Conservation (phyloP, 495 filamentous ascomycete genomes). For the Diplogelasinospora grovesii region DNA sequence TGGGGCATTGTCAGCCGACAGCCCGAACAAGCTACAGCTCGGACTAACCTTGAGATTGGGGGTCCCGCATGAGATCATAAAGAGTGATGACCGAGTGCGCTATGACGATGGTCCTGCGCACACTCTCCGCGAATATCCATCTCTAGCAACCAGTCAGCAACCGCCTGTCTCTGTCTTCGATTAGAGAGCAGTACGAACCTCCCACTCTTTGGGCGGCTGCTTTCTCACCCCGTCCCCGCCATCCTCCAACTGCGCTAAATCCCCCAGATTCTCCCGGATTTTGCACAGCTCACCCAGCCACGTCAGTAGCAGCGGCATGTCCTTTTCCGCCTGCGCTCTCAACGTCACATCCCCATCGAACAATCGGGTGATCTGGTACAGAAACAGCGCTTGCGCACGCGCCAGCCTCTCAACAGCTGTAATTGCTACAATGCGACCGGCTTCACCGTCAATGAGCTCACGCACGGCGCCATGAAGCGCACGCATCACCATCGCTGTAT, state of each 20-base stretch:
- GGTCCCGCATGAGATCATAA: conserved; percentile 16
- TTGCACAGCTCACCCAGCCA: conserved; percentile 28
- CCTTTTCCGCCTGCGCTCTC: conserved; percentile 25
- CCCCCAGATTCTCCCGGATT: conserved; percentile 25
- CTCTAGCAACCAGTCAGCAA: conserved; percentile 9
- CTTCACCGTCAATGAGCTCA: conserved; percentile 13
- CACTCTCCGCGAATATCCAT: conserved; percentile 29
- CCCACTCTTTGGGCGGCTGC: conserved; percentile 16
- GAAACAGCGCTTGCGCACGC: conserved; percentile 26
- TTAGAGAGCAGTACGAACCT: conserved; percentile 10
- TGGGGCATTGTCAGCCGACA: too few relatives aligned
- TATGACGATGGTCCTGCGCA: conserved; percentile 24
- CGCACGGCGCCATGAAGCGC: conserved; percentile 19
- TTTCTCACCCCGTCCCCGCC: neutral
- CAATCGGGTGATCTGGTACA: conserved; percentile 32
- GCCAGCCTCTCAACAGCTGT: conserved; percentile 28
- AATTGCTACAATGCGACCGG: neutral
- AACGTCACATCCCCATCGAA: conserved; percentile 32
- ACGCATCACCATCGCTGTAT: conserved; percentile 22
- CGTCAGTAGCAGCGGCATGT: conserved; percentile 22
- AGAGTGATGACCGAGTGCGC: conserved; percentile 18
- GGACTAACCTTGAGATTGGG: too few relatives aligned
- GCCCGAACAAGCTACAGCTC: too few relatives aligned
- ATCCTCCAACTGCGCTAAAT: conserved; percentile 6
- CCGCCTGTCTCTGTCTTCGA: neutral